Conservation (phyloP, 2,329 filamentous ascomycete species). For the Fusarium tuaranense region DNA sequence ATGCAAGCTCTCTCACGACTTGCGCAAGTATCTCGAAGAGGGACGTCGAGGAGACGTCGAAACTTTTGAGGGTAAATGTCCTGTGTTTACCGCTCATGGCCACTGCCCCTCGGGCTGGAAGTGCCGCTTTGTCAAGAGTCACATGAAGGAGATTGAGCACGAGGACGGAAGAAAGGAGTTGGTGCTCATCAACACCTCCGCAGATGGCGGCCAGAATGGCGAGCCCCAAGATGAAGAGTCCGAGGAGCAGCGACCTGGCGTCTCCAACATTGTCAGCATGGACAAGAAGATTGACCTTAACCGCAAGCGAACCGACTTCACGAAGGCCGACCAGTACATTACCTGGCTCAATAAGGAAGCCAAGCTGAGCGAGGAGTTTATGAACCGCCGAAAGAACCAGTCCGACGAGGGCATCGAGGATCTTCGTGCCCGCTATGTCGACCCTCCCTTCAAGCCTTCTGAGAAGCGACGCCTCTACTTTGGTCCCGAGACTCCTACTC, state of each 20-base stretch:
- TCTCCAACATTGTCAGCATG: slow-evolving; percentile 80
- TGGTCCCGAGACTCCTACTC: slow-evolving; percentile 88
- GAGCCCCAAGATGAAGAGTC: slow-evolving; percentile 54
- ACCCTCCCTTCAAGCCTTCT: slow-evolving; percentile 88
- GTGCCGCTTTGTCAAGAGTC: slow-evolving; percentile 89
- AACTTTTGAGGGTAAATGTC: slow-evolving; percentile 83
- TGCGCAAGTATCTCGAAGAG: slow-evolving; percentile 85
- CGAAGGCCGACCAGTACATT: slow-evolving; percentile 80
- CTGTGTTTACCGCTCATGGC: slow-evolving; percentile 81
- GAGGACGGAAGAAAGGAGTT: slow-evolving; percentile 88
- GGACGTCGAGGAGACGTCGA: slow-evolving; percentile 84
- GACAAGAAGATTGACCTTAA: slow-evolving; percentile 80
- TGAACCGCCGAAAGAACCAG: slow-evolving; percentile 58
- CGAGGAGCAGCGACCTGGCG: slow-evolving; percentile 69
- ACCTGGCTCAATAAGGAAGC: slow-evolving; percentile 80
- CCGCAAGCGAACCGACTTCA: slow-evolving; percentile 76
- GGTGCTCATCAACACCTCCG: slow-evolving; percentile 66
- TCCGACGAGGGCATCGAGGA: slow-evolving; percentile 68
- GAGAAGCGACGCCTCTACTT: slow-evolving; percentile 97
- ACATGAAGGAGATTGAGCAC: slow-evolving; percentile 82
- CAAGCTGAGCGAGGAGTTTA: slow-evolving; percentile 52
- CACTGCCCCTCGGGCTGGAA: slow-evolving; percentile 91
- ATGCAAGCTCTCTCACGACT: slow-evolving; percentile 85
- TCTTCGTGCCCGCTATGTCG: slow-evolving; percentile 82
- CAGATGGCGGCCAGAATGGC: slow-evolving; percentile 42